Base-by-base conservation (phyloP, 306 rosid species). In the Fragaria iinumae region DNA sequence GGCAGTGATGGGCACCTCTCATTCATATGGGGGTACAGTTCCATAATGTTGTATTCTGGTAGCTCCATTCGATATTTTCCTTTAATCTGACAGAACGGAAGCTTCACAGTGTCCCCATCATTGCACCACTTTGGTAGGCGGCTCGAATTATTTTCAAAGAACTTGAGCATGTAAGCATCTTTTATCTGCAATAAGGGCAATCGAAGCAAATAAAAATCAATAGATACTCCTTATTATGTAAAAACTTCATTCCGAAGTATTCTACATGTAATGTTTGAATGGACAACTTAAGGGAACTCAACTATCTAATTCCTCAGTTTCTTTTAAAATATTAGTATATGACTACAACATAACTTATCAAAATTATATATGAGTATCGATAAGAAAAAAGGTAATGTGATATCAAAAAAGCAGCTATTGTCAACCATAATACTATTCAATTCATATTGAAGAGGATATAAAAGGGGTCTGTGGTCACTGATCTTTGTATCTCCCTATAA, bases 1-100 rank as follows among this genome's bases (percentile, higher is more conserved):
- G 99, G 96, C 79, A 96, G 87, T 78, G 99, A 89, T 48, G 97
- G 90, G 78, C 99, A 92, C 86, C 89, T 86, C 85, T 96, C 99
- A 70, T 96, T 96, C 99, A 96, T 96, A 85, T 87, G 89, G 29
- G 86, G 63, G 79, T 96, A 96, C 14, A 93, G 93, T 59, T 88
- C 84, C 85, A 96, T 34, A 34, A 87, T 87, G 89, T 91, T 96
- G 82, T 88, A 96, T 72, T 80, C 97, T 1, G 97, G 99, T 67
- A 96, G 77, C 69, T 96, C 97, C 98, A 96, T 89, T 68, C 93
- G 87, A 75, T 92, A 96, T 83, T 88, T 85, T 9, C 99, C 99
- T 71, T 79, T 86, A 67, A 96, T 96, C 86, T 96, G 99, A 80
- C 99, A 96, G 78, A 85, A 96, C 1, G 99, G 99, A 79, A 90